phyloP scores from a whole-genome alignment of 768 basidiomycete species.

The Xerocomellus chrysenteron region DNA sequence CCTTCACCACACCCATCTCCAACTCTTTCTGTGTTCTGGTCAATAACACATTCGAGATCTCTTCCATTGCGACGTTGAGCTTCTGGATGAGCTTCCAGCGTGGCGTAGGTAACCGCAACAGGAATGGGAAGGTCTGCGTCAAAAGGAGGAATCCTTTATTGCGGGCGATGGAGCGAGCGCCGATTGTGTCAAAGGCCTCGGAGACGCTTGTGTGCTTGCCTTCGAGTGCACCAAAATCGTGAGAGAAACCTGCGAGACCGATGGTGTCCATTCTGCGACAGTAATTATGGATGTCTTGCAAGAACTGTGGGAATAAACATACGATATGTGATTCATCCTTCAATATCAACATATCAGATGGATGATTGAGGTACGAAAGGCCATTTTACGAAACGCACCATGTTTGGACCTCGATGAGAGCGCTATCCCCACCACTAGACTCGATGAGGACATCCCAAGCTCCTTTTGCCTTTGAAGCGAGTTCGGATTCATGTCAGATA shows the following conservation, averaged over 20 bases:
- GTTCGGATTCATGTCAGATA: background rate
- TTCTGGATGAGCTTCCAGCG: slow-evolving; percentile 31
- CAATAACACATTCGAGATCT: slow-evolving; percentile 41
- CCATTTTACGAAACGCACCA: slow-evolving; percentile 20
- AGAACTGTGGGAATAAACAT: background rate
- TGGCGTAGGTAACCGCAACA: slow-evolving; percentile 38
- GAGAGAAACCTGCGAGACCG: slow-evolving; percentile 59
- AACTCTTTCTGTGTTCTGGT: slow-evolving; percentile 35
- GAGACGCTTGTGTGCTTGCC: slow-evolving; percentile 45
- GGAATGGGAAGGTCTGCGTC: slow-evolving; percentile 35
- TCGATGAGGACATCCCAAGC: slow-evolving; percentile 31
- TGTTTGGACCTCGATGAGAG: slow-evolving; percentile 37
- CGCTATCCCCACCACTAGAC: slow-evolving; percentile 8
- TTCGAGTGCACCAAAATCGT: slow-evolving; percentile 54
- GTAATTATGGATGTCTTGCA: background rate
- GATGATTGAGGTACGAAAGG: background rate
- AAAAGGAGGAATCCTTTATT: slow-evolving; percentile 38
- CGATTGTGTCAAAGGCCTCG: slow-evolving; percentile 40
- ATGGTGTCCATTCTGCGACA: slow-evolving; percentile 49
- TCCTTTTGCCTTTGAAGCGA: slow-evolving; percentile 23
- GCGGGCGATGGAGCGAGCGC: slow-evolving; percentile 18
- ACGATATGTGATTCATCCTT: slow-evolving; percentile 39
- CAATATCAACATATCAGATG: background rate
- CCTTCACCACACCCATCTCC: slow-evolving; percentile 20
- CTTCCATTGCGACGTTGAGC: slow-evolving; percentile 36